Base-by-base conservation (phyloP, 2,329 filamentous ascomycete species). In the Aspergillus tamarii region DNA sequence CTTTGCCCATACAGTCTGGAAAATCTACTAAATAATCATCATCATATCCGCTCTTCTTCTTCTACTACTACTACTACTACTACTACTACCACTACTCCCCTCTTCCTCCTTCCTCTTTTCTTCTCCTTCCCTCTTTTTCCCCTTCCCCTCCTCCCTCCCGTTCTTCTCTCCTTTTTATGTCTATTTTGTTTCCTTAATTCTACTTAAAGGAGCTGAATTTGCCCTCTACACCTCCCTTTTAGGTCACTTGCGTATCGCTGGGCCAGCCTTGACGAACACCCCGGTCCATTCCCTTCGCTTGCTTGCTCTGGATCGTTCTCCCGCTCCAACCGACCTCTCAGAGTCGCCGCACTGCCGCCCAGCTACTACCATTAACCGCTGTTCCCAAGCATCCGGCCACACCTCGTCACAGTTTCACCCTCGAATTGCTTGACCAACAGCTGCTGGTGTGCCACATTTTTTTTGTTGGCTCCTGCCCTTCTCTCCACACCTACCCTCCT, bases 361-460 rank as follows among this genome's bases (percentile, higher is more conserved):
- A 61, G 64, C 67, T 67, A 70, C 61, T 41, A n/a, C 69, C 60
- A 9, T 66, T 70, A 72, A 68, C 70, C 70, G 70, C 70, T 66
- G 57, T 62, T 61, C 61, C 64, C 64, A 69, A 63, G 58, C 58
- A 58, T 68, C 66, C 62, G 63, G 63, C 64, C 67, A 67, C 61
- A 65, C 66, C 61, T 57, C 48, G 56, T 65, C 68, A 52, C 58
- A 57, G 57, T 60, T 63, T 54, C 60, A 53, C 41, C 59, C 59
- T 59, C 52, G 34, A 61, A 59, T 60, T 57, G 61, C 59, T 67
- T 56, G 62, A 60, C 69, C 61, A 60, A 67, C 48, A 53, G 43
- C 59, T 45, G 21, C 43, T 54, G 21, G 45, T 58, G 57, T 62
- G 62, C 57, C 64, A 61, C 63, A 53, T 57, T 60, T n/a, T 41